Evolutionary conservation across 2,329 filamentous ascomycete genomes (phyloP), one percentile per base, ranked within the genome.

Genomic region (Cladosporium halotolerans): DNA sequence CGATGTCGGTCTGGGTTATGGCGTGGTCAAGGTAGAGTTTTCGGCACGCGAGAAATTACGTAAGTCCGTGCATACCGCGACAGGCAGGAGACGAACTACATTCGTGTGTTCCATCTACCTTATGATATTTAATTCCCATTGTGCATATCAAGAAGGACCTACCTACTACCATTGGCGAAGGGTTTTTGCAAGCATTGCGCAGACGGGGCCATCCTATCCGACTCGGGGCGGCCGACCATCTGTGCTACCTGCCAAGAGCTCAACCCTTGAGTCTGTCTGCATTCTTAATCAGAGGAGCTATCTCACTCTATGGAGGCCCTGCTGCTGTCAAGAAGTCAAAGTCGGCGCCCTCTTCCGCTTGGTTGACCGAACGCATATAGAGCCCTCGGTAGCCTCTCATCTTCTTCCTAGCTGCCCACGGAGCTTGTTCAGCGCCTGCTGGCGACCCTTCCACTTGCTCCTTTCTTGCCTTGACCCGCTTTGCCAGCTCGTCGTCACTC

Each of bases 361-460:
- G 80, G 14, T 80, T 83, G 0, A 84, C 82, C 13, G 72, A 73
- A 5, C 79, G 69, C 72, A 81, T 75, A 62, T 83, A 85, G 45
- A 85, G 60, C 0, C 80, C 81, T 1, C 78, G 68, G 66, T 84
- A 85, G 0, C 81, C 82, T 59, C 81, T 74, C 60, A 70, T 74
- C 3, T 55, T 63, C 44, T 52, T 56, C 52, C 62, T 60, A 10
- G 54, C 60, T 33, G 60, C 56, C 46, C 63, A 62, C 13, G 64
- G 57, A 11, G 65, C 63, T 54, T 61, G 45, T 40, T 62, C 58
- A 9, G 39, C 48, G 1, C 23, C 31, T 18, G 9, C 38, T 34
- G 9, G 33, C 10, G 47, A 34, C 28, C 16, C 33, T 33, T 63
- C 57, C 39, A 67, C 59, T 11, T 57, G 33, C 8, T 16, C 42